Percentiles rank a stretch among this genome's conserved stretches.
Conservation (phyloP, 495 filamentous ascomycete genomes). For the Aspergillus bridgeri region DNA sequence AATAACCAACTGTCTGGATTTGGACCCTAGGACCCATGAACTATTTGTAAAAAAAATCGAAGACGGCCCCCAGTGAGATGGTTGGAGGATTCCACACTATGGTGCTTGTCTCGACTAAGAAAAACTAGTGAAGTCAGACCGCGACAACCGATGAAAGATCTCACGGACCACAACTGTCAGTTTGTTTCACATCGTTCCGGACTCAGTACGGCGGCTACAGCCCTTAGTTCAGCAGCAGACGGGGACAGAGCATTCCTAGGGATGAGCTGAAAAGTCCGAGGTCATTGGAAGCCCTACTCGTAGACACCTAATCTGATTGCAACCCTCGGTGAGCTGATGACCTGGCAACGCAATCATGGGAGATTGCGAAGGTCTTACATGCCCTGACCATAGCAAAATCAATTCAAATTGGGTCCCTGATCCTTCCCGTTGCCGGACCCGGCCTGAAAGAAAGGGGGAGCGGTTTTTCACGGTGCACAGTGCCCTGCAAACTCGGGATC, state of each 20-base stretch:
- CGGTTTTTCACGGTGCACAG: too few species aligned
- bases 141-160: neutral
- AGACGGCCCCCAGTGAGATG: neutral
- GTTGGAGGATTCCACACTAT: neutral
- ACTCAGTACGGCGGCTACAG: neutral
- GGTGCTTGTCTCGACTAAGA: neutral
- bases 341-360: neutral
- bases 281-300: neutral
- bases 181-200: neutral
- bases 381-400: neutral
- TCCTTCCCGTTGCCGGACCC: too few species aligned
- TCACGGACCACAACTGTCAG: neutral
- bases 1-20: neutral
- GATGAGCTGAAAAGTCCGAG: too few species aligned
- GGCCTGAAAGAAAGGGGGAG: too few species aligned
- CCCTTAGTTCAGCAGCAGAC: neutral
- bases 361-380: neutral
- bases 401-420: neutral
- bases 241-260: neutral
- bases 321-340: neutral
- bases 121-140: neutral
- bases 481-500: neutral
- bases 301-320: neutral
- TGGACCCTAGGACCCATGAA: neutral
- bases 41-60: neutral